Conservation (phyloP, 768 basidiomycete species). For the Boletellus sp. region DNA sequence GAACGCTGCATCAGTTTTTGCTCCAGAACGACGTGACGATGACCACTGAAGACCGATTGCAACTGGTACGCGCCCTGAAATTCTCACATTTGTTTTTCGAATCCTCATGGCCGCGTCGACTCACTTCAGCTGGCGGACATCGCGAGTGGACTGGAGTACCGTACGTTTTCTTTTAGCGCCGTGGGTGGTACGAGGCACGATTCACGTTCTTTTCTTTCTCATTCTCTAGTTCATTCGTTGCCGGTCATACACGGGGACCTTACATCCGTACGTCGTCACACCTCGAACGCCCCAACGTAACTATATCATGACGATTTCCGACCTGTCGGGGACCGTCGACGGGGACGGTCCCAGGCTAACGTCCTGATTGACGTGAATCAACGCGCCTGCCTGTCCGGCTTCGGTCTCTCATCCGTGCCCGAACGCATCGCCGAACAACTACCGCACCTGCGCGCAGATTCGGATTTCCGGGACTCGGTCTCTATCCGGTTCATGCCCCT, state of each 20-base stretch:
- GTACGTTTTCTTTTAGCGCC: slow-evolving; percentile 1
- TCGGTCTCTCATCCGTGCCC: slow-evolving; percentile 11
- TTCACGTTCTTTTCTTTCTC: too few species aligned
- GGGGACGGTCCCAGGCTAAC: slow-evolving; percentile 2
- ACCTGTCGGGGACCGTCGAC: too few species aligned
- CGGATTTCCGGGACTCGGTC: slow-evolving; percentile 7
- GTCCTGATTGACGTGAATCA: slow-evolving; percentile 12
- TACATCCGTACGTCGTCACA: slow-evolving; percentile 8
- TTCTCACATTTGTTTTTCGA: neutral
- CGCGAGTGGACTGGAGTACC: slow-evolving; percentile 14
- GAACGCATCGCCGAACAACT: slow-evolving; percentile 11
- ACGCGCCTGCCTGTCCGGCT: slow-evolving; percentile 8
- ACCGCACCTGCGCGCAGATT: slow-evolving; percentile 10
- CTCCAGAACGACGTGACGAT: neutral
- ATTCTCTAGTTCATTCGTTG: slow-evolving; percentile 9
- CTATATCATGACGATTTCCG: too few species aligned
- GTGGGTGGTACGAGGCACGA: too few species aligned
- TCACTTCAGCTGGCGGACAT: slow-evolving; percentile 14
- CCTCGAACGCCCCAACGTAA: neutral
- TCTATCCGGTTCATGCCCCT: slow-evolving; percentile 15
- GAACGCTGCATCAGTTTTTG: slow-evolving; percentile 5
- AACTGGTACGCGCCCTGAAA: slow-evolving; percentile 5
- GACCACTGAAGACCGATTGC: slow-evolving; percentile 1
- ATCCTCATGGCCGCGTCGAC: neutral
- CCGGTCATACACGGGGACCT: slow-evolving; percentile 14